These are phyloP conservation scores for Paramecium tetraurelia DNA, from an alignment of 73 alveolate species.

Conservation along the genomic window DNA sequence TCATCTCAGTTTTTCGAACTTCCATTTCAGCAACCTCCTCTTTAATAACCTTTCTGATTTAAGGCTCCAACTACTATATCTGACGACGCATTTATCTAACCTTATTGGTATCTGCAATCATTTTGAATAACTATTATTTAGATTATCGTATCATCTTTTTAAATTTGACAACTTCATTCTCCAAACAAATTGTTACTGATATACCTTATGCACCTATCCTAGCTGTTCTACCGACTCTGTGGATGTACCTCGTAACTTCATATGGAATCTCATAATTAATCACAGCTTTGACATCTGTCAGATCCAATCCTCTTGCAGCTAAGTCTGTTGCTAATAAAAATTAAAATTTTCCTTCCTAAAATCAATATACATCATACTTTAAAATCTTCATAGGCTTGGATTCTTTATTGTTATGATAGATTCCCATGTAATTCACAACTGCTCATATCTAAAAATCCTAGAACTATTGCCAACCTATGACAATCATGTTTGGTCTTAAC, in stretches of 20 bases:
- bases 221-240: slow-evolving; percentile 99
- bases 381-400: slow-evolving; percentile 83
- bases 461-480: slow-evolving; percentile 80
- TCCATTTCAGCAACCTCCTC: slow-evolving; percentile 89
- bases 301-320: slow-evolving; percentile 99
- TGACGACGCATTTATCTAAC: slow-evolving; percentile 13
- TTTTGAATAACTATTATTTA: slow-evolving; percentile 26
- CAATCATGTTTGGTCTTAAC: slow-evolving; percentile 89
- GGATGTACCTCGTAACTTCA: slow-evolving; percentile 93
- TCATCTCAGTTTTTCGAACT: slow-evolving; percentile 80
- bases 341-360: slow-evolving; percentile 78
- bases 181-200: slow-evolving; percentile 93
- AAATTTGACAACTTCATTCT: slow-evolving; percentile 83
- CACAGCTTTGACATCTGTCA: slow-evolving; percentile 90
- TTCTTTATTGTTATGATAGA: slow-evolving; percentile 83
- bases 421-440: slow-evolving; percentile 93
- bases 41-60: slow-evolving; percentile 71
- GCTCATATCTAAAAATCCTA: slow-evolving; percentile 79
- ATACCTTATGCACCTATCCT: slow-evolving; percentile 97
- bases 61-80: slow-evolving; percentile 65
- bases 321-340: slow-evolving; percentile 97
- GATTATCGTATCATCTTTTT: slow-evolving; percentile 68
- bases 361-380: slow-evolving; percentile 45
- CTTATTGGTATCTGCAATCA: slow-evolving; percentile 34
- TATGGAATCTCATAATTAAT: slow-evolving; percentile 96